Evolutionary conservation across 192 early-diverging fungal species (phyloP).

Genomic region (Cetraspora pellucida): DNA sequence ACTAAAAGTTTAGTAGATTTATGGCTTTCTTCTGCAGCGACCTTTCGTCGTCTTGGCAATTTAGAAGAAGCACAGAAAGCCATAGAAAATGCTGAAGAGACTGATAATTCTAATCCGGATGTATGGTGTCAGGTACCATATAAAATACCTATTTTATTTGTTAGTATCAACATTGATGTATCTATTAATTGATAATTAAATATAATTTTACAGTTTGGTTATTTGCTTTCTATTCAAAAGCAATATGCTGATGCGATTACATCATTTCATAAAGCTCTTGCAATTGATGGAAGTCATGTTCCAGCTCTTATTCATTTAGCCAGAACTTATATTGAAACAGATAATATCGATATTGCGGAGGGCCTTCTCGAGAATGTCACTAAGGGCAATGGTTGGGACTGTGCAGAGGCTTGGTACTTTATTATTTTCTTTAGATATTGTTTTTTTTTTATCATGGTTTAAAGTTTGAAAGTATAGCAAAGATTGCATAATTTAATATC

Average conservation of each 20-base stretch:
- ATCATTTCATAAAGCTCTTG: conserved; percentile 54
- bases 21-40: conserved; percentile 58
- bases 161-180: neutral
- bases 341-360: conserved; percentile 53
- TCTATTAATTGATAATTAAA: neutral
- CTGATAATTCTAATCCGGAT: conserved; percentile 50
- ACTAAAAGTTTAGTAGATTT: conserved; percentile 50
- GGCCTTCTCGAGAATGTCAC: conserved; percentile 54
- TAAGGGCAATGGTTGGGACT: conserved; percentile 60
- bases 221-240: conserved; percentile 41
- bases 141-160: neutral
- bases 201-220: conserved; percentile 41
- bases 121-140: conserved; percentile 56
- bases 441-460: neutral
- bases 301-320: conserved; percentile 50
- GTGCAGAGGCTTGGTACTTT: conserved; percentile 61
- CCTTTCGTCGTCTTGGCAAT: conserved; percentile 50
- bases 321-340: conserved; percentile 47
- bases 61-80: conserved; percentile 59
- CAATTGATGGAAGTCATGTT: conserved; percentile 46
- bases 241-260: conserved; percentile 46
- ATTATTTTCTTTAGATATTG: neutral
- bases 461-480: no score
- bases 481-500: no score
- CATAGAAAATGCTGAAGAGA: conserved; percentile 58